A percentile compares a stretch with the other conserved stretches of the same genome.
Conservation (phyloP, 2,329 filamentous ascomycete genomes). For the Phyllosticta citriasiana region DNA sequence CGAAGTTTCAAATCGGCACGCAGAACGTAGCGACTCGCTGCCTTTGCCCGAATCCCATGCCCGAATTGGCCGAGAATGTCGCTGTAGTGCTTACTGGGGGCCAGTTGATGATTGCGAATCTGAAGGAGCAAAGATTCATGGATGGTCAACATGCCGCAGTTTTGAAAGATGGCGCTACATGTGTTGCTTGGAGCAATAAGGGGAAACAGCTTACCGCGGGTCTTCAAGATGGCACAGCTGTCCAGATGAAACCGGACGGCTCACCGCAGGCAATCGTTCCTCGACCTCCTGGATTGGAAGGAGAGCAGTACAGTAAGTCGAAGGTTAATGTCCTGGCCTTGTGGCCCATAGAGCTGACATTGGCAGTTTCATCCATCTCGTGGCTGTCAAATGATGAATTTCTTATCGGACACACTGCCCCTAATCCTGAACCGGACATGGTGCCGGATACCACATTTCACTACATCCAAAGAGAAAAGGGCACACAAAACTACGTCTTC, state of each 20-base stretch:
- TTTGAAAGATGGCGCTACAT: slow-evolving; percentile 67
- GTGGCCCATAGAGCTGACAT: background rate
- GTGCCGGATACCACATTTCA: slow-evolving; percentile 63
- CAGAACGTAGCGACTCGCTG: slow-evolving; percentile 64
- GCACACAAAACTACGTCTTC: slow-evolving; percentile 53
- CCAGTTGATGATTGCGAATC: slow-evolving; percentile 72
- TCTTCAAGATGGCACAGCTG: slow-evolving; percentile 65
- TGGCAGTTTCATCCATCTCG: slow-evolving; percentile 63
- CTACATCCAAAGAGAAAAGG: slow-evolving; percentile 59
- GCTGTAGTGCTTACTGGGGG: slow-evolving; percentile 73
- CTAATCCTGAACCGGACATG: slow-evolving; percentile 38
- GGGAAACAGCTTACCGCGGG: slow-evolving; percentile 91
- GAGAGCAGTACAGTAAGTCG: slow-evolving; percentile 55
- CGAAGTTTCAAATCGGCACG: slow-evolving; percentile 67
- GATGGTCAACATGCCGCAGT: slow-evolving; percentile 49
- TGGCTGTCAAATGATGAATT: slow-evolving; percentile 90
- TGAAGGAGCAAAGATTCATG: slow-evolving; percentile 55
- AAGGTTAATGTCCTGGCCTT: background rate
- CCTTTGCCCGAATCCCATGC: slow-evolving; percentile 69
- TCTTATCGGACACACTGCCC: slow-evolving; percentile 66
- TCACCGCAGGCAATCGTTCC: slow-evolving; percentile 69
- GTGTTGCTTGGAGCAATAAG: slow-evolving; percentile 80
- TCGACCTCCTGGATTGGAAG: slow-evolving; percentile 56
- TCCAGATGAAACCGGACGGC: slow-evolving; percentile 77
- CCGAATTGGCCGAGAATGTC: slow-evolving; percentile 62